Evolutionary conservation across 495 filamentous ascomycete species (phyloP).

Genomic region (Aspergillus wentii): DNA sequence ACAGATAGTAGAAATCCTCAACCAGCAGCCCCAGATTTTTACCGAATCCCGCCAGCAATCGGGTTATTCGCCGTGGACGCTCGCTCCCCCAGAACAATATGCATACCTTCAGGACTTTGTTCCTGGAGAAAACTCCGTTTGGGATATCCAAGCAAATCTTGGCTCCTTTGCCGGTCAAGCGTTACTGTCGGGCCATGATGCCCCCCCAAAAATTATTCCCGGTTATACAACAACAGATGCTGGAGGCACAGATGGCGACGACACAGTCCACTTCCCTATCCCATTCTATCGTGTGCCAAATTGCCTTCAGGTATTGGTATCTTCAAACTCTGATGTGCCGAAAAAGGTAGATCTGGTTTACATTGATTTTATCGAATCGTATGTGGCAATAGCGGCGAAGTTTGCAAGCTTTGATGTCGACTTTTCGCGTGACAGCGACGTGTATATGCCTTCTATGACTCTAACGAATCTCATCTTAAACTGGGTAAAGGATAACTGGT

Average conservation of each 20-base stretch:
- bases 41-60: conserved; percentile 10
- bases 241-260: conserved; percentile 80
- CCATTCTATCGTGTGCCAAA: conserved; percentile 76
- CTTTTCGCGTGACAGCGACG: conserved; percentile 51
- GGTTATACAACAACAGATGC: conserved; percentile 92
- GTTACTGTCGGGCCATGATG: conserved; percentile 16
- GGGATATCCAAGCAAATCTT: background rate
- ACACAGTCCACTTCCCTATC: conserved; percentile 75
- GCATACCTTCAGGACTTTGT: conserved; percentile 11
- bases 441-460: conserved; percentile 60
- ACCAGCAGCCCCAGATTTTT: conserved; percentile 60
- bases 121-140: conserved; percentile 4
- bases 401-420: conserved; percentile 56
- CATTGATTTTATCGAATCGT: conserved; percentile 82
- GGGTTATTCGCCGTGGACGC: conserved; percentile 10
- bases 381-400: conserved; percentile 66
- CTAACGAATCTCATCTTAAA: conserved; percentile 69
- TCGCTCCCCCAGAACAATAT: conserved; percentile 38
- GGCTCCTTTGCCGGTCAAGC: conserved; percentile 11
- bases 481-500: conserved; percentile 82
- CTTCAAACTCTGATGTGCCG: conserved; percentile 45
- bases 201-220: conserved; percentile 45
- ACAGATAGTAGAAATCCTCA: conserved; percentile 66
- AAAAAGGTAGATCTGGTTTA: conserved; percentile 82
- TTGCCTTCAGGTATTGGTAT: conserved; percentile 65